A percentile compares a stretch with the other conserved stretches of the same genome.
phyloP scores from a whole-genome alignment of 2,329 filamentous ascomycete genomes.

The Aspergillus sergii region DNA sequence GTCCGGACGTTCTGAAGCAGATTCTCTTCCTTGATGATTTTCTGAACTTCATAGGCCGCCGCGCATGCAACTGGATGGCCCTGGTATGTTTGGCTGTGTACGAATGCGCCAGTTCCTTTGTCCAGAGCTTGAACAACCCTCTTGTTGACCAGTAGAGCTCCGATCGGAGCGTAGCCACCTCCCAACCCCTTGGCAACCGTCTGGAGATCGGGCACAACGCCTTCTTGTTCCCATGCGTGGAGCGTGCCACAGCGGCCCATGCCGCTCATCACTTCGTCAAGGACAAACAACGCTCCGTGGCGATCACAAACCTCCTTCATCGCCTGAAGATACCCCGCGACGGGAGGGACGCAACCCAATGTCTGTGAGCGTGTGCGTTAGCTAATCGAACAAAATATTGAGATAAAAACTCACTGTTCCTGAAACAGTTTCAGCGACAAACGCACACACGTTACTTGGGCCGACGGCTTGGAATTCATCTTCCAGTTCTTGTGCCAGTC shows the following conservation, averaged over 20 bases:
- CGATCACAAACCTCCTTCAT: slow-evolving; percentile 58
- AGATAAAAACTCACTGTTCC: slow-evolving; percentile 43
- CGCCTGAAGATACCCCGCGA: slow-evolving; percentile 58
- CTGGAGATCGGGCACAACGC: slow-evolving; percentile 58
- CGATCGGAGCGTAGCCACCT: slow-evolving; percentile 57
- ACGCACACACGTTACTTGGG: slow-evolving; percentile 46
- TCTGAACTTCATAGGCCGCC: slow-evolving; percentile 55
- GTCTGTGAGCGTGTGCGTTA: slow-evolving; percentile 24
- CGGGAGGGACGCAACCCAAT: slow-evolving; percentile 55
- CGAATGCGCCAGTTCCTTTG: slow-evolving; percentile 49
- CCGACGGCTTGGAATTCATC: slow-evolving; percentile 52
- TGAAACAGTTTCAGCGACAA: slow-evolving; percentile 55
- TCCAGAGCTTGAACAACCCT: slow-evolving; percentile 51
- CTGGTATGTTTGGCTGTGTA: slow-evolving; percentile 62
- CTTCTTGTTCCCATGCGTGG: slow-evolving; percentile 60
- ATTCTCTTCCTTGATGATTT: slow-evolving; percentile 53
- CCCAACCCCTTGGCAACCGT: slow-evolving; percentile 61
- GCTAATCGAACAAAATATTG: not conserved
- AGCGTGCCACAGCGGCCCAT: slow-evolving; percentile 57
- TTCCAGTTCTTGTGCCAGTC: slow-evolving; percentile 51
- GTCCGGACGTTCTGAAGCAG: slow-evolving; percentile 47
- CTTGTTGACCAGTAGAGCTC: slow-evolving; percentile 53
- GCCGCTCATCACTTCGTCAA: slow-evolving; percentile 58
- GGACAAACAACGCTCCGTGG: slow-evolving; percentile 55
- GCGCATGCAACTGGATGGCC: slow-evolving; percentile 56